Conservation (phyloP, 257 asterid species). For the Parsonsia alboflavescens region DNA sequence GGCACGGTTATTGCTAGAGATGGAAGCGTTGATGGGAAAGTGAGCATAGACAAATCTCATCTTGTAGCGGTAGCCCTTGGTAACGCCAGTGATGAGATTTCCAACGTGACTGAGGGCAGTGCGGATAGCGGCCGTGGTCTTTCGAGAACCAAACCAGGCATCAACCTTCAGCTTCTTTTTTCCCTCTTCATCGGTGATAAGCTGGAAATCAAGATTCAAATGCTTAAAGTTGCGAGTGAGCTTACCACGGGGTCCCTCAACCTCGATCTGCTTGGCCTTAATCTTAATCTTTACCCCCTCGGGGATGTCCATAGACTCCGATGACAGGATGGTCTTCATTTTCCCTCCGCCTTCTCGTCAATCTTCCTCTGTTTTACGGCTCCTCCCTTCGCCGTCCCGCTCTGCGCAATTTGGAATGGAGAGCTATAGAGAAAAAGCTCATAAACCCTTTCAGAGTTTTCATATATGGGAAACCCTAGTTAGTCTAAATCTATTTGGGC, state of each 20-base stretch:
- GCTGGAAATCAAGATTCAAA: slow-evolving; percentile 72
- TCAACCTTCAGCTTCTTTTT: slow-evolving; percentile 70
- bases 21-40: slow-evolving; percentile 76
- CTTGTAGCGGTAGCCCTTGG: slow-evolving; percentile 78
- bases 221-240: slow-evolving; percentile 66
- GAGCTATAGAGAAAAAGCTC: neutral
- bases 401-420: neutral
- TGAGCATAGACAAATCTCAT: slow-evolving; percentile 89
- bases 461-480: slow-evolving; percentile 11
- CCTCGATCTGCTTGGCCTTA: slow-evolving; percentile 65
- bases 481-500: slow-evolving; percentile 1
- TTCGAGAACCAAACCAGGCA: slow-evolving; percentile 80
- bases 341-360: neutral
- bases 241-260: slow-evolving; percentile 78
- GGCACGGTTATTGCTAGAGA: slow-evolving; percentile 35
- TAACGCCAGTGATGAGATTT: slow-evolving; percentile 71
- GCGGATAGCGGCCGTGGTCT: slow-evolving; percentile 74
- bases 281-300: slow-evolving; percentile 67
- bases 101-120: slow-evolving; percentile 77
- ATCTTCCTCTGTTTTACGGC: neutral
- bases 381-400: neutral
- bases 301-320: slow-evolving; percentile 76
- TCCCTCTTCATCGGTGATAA: slow-evolving; percentile 57
- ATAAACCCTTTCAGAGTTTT: slow-evolving; percentile 9
- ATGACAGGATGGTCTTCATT: slow-evolving; percentile 70